A percentile compares a stretch with the other conserved stretches of the same genome.
Evolutionary conservation across 306 rosid genomes (phyloP).

Genomic region (Citrullus mucosospermus): DNA sequence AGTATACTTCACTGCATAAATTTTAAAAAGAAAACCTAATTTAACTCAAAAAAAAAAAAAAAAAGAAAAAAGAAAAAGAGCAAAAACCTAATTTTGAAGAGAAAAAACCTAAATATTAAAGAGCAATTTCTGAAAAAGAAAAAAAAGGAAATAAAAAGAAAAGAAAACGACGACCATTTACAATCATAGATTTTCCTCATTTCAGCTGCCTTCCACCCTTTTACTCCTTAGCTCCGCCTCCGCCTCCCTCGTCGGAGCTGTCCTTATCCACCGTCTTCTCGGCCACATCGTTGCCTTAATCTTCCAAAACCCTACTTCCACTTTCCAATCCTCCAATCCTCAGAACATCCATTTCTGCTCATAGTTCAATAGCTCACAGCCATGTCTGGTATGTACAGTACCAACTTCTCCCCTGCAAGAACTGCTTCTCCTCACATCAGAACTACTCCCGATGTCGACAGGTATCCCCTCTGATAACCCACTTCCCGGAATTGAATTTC

Average conservation of each 20-base stretch:
- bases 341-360: neutral
- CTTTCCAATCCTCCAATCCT: neutral
- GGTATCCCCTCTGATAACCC: conserved; percentile 21
- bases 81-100: too few relatives aligned
- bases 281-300: neutral
- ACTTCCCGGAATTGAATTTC: neutral
- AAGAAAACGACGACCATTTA: conserved; percentile 6
- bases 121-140: neutral
- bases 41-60: too few relatives aligned
- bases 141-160: neutral
- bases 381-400: conserved; percentile 91
- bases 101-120: neutral
- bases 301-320: neutral
- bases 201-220: conserved; percentile 5
- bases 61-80: too few relatives aligned
- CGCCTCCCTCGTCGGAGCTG: neutral
- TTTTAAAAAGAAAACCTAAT: too few relatives aligned
- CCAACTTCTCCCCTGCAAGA: conserved; percentile 93
- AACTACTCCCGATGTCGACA: conserved; percentile 67
- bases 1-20: neutral
- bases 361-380: conserved; percentile 6
- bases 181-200: conserved; percentile 2
- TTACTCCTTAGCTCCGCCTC: conserved; percentile 2
- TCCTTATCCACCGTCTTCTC: neutral
- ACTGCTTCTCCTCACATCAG: conserved; percentile 97